Conservation (phyloP, 1,284 basidiomycete species). For the Ceraceosorus bombacis region DNA sequence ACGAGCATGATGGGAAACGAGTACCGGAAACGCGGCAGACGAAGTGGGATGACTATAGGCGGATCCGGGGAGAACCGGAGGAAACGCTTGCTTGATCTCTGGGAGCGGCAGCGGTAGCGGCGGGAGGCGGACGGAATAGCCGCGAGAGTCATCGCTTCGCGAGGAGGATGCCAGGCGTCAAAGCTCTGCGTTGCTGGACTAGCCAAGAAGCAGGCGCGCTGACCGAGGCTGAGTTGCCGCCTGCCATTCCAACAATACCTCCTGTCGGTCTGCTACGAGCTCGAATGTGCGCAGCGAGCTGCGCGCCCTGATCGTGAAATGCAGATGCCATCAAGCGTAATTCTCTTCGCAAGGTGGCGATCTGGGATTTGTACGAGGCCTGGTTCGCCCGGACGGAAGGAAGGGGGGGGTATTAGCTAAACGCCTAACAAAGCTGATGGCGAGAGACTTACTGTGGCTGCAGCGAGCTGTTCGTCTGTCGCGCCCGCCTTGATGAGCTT, state of each 20-base stretch:
- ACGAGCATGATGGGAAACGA: too few relatives aligned
- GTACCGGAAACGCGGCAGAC: too few relatives aligned
- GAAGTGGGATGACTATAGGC: too few relatives aligned
- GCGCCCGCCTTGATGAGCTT: conserved; percentile 27
- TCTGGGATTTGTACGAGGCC: neutral
- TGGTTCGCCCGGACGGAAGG: neutral
- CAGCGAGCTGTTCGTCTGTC: conserved; percentile 17
- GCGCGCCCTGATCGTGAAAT: neutral
- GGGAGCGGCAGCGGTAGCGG: neutral
- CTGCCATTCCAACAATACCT: neutral
- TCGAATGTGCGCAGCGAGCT: conserved; percentile 3
- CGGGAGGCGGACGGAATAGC: neutral
- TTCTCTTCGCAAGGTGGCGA: neutral
- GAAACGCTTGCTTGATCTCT: too few relatives aligned
- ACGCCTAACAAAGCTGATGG: conserved; percentile 17
- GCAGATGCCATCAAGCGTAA: too few relatives aligned
- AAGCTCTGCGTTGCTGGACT: conserved; percentile 7
- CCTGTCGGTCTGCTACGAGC: neutral
- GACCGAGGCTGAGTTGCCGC: neutral
- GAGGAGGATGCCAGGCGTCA: conserved; percentile 4
- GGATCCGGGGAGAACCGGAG: too few relatives aligned
- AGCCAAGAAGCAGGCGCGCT: conserved; percentile 7
- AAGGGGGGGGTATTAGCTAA: neutral
- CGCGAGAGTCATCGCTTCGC: conserved; percentile 1
- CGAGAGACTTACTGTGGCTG: conserved; percentile 32